Percentiles rank a stretch among this genome's conserved stretches.
phyloP scores from a whole-genome alignment of 164 flowering plant species.

The Paratinospora sagittata region DNA sequence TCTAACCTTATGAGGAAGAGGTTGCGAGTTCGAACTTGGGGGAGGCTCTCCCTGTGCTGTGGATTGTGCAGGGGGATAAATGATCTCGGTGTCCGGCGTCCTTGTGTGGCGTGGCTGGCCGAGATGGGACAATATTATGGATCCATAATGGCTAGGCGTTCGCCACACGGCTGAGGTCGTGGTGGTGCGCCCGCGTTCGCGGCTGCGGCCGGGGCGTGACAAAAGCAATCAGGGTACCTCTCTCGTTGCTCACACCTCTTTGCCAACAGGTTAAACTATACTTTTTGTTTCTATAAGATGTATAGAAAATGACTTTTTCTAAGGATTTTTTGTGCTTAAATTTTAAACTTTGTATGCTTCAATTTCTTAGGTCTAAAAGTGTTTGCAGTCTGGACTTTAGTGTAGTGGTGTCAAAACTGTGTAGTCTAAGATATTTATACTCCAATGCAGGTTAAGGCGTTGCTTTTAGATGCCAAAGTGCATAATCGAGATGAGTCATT shows the following conservation, averaged over 20 bases:
- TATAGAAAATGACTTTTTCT: neutral
- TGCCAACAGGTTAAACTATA: constrained; percentile 72
- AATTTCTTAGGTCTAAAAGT: neutral
- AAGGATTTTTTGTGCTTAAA: neutral
- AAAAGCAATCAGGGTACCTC: constrained; percentile 85
- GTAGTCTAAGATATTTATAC: constrained; percentile 7
- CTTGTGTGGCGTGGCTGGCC: too few relatives aligned
- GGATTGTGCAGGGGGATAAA: too few relatives aligned
- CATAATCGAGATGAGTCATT: constrained; percentile 44
- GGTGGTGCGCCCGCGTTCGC: too few relatives aligned
- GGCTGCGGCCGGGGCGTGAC: too few relatives aligned
- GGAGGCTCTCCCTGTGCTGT: too few relatives aligned
- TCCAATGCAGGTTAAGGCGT: constrained; percentile 59
- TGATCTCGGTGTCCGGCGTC: too few relatives aligned
- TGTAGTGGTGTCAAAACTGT: neutral
- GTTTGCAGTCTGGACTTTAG: neutral
- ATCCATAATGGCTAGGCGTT: too few relatives aligned
- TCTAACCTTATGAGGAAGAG: too few relatives aligned
- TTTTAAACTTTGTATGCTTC: neutral
- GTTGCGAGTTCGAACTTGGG: too few relatives aligned
- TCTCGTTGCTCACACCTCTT: constrained; percentile 79
- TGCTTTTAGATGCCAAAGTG: constrained; percentile 47
- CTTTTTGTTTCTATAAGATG: constrained; percentile 2
- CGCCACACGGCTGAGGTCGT: too few relatives aligned
- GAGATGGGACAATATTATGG: too few relatives aligned